Conservation (phyloP, 495 filamentous ascomycete species). For the Entonaema liquescens region DNA sequence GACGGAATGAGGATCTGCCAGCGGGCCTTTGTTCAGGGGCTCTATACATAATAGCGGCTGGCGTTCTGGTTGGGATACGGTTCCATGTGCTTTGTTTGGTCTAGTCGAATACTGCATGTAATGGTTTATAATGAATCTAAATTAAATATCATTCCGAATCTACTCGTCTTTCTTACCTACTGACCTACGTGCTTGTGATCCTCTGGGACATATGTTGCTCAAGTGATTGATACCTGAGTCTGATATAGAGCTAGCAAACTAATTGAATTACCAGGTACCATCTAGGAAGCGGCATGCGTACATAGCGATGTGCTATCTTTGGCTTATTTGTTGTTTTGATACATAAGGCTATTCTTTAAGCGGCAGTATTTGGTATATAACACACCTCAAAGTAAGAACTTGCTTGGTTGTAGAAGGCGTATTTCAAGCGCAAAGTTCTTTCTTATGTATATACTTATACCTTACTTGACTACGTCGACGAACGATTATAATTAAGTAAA, state of each 20-base stretch:
- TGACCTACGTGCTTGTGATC: no score
- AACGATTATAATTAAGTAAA: background rate
- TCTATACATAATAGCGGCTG: background rate
- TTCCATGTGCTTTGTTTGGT: background rate
- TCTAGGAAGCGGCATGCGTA: background rate
- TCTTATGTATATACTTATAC: background rate
- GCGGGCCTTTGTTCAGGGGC: background rate
- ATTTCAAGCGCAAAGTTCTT: no score
- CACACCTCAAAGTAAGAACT: no score
- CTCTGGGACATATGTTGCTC: no score
- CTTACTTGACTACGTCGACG: background rate
- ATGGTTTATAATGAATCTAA: slow-evolving; percentile 1
- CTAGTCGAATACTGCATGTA: background rate
- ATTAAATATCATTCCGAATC: background rate
- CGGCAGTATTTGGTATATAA: no score
- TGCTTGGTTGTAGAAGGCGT: no score
- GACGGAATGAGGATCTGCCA: background rate
- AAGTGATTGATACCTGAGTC: no score
- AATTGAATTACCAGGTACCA: background rate
- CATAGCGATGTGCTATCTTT: background rate
- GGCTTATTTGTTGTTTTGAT: background rate
- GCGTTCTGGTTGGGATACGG: background rate
- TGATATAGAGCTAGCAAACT: background rate
- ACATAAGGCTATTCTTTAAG: no score
- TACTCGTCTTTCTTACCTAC: background rate